A percentile compares a stretch with the other conserved stretches of the same genome.
These are phyloP conservation scores for Parathielavia appendiculata DNA, from an alignment of 495 filamentous ascomycete species.

Conservation along the genomic window DNA sequence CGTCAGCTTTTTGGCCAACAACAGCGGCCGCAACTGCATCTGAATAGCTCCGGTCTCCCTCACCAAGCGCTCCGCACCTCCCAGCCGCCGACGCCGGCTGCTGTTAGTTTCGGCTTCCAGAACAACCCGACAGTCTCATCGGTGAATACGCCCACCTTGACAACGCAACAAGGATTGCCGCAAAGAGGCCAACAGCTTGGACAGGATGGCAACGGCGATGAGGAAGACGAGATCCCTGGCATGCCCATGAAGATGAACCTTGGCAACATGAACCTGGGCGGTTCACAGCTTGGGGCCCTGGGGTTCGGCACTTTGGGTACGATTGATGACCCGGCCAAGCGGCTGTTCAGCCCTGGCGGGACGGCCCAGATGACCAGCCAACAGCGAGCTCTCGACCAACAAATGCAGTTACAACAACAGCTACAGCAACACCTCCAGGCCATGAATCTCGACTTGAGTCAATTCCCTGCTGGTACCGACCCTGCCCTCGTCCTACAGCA, in stretches of 20 bases:
- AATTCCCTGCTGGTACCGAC: constrained; percentile 68
- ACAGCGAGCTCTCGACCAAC: constrained; percentile 37
- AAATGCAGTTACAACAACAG: constrained; percentile 37
- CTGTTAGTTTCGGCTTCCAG: constrained; percentile 66
- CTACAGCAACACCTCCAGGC: constrained; percentile 58
- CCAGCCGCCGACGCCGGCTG: constrained; percentile 79
- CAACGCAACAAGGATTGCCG: constrained; percentile 49
- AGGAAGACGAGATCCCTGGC: constrained; percentile 54
- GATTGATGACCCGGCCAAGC: constrained; percentile 94
- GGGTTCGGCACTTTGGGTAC: constrained; percentile 43
- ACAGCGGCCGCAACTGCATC: constrained; percentile 65
- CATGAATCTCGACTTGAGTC: constrained; percentile 60
- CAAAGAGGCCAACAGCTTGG: constrained; percentile 49
- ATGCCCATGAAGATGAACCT: constrained; percentile 59
- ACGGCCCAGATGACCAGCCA: constrained; percentile 54
- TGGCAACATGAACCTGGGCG: constrained; percentile 46
- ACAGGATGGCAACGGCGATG: constrained; percentile 39
- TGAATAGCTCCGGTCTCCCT: constrained; percentile 58
- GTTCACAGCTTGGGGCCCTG: constrained; percentile 39
- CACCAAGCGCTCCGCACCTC: constrained; percentile 81
- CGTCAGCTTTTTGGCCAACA: constrained; percentile 66
- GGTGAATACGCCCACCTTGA: constrained; percentile 88
- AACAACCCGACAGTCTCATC: constrained; percentile 98
- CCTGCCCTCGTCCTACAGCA: constrained; percentile 72
- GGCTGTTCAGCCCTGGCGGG: constrained; percentile 80